Evolutionary conservation across 768 basidiomycete genomes (phyloP).

Genomic region (Kwoniella europaea): DNA sequence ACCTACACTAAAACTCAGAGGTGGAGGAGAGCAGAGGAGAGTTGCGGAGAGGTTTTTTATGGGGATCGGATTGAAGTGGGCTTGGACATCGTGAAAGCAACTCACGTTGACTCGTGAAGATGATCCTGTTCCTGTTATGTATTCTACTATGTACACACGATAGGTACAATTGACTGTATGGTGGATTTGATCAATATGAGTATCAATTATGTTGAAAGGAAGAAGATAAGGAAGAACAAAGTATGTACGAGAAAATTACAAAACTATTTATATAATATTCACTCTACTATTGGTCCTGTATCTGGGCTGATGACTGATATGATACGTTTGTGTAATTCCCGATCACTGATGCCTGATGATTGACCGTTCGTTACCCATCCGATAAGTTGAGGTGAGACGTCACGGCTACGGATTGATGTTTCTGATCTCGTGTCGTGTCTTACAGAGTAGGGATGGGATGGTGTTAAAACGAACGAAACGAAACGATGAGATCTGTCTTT

Average conservation of each 20-base stretch:
- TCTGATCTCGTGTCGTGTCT: background rate
- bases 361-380: too few species aligned
- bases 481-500: background rate
- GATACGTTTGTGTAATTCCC: background rate
- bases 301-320: background rate
- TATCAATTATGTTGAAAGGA: background rate
- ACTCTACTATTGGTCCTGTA: background rate
- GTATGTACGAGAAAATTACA: conserved; percentile 5
- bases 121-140: background rate
- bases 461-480: too few species aligned
- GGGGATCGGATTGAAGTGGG: background rate
- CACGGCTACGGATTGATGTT: background rate
- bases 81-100: background rate
- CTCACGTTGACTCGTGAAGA: background rate
- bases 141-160: background rate
- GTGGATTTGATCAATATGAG: background rate
- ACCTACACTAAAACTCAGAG: conserved; percentile 1
- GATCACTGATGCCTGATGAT: background rate
- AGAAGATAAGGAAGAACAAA: background rate
- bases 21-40: background rate
- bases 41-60: background rate
- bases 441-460: background rate
- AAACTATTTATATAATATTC: conserved; percentile 4
- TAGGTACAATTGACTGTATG: background rate
- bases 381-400: background rate